Evolutionary conservation across 331 rosid genomes (phyloP), one percentile per base, ranked within the genome.

Genomic region (Quercus lobata): DNA sequence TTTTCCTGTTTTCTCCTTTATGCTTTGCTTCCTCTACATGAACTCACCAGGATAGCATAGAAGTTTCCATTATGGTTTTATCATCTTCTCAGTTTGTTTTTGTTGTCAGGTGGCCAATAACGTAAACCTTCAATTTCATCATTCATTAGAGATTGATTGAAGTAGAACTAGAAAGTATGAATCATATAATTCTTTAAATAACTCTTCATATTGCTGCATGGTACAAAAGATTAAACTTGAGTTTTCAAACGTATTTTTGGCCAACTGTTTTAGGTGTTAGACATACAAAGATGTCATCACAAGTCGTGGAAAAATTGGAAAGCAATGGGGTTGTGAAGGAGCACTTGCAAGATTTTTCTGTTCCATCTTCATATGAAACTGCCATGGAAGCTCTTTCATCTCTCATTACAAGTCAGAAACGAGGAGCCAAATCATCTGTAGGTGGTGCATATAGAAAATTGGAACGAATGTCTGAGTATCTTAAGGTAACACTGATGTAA

Each of bases 371-470:
- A 3, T 25, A 71, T 6, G 35, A 71, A 25, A 22, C 60, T 46
- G 75, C 75, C 35, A 87, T 90, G 97, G 91, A 90, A 76, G 91
- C 91, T 72, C 94, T 92, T 74, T 90, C 95, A 52, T 92, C 95
- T 82, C 91, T 92, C 52, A 92, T 92, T 74, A 89, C 88, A 71
- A 78, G 75, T 44, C 80, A 86, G 79, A 87, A 82, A 75, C 91
- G 95, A 24, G 95, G 93, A 77, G 88, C 81, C 27, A 75, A 79
- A 78, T 78, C 87, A 21, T 56, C 84, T 0, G 12, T 77, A 63
- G 75, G 82, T 57, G 65, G 87, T 34, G 81, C 61, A 55, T 78
- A 76, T 63, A 75, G 24, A 27, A 92, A 92, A 71, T 76, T 90
- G 69, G 79, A 83, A 57, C 87, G 73, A 73, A 92, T 90, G 93